A percentile compares a stretch with the other conserved stretches of the same genome.
Conservation (phyloP, 2,329 filamentous ascomycete species). For the Colletotrichum sublineola region DNA sequence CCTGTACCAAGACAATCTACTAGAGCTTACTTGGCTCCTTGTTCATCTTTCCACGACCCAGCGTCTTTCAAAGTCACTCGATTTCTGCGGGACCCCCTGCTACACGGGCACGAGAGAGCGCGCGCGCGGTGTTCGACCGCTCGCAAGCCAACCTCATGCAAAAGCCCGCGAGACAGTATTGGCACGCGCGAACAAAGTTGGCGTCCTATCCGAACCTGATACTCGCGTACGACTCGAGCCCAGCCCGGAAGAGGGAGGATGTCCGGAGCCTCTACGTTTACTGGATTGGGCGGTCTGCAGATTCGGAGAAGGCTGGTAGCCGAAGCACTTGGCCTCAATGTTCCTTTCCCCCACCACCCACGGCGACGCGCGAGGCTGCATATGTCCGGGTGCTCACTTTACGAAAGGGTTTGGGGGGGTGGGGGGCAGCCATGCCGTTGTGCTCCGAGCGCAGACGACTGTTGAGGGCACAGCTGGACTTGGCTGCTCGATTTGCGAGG, state of each 20-base stretch:
- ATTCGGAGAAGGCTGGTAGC: neutral
- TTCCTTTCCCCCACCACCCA: neutral
- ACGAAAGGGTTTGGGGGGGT: neutral
- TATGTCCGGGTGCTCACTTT: neutral
- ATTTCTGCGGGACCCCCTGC: neutral
- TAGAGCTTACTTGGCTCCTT: neutral
- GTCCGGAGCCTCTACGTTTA: neutral
- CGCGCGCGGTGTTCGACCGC: neutral
- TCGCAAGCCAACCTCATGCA: neutral
- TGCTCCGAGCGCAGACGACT: neutral
- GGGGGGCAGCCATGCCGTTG: neutral
- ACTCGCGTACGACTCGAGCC: neutral
- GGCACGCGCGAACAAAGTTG: neutral
- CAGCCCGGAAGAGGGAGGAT: neutral
- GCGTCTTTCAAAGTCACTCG: too few relatives aligned
- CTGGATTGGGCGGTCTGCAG: neutral
- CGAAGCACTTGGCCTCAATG: neutral
- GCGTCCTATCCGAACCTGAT: neutral
- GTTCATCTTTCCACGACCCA: too few relatives aligned
- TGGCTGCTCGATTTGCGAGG: neutral
- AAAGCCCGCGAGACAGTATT: neutral
- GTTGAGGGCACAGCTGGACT: neutral
- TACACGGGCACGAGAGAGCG: neutral
- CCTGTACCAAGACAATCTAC: neutral
- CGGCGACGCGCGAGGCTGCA: neutral